Base-by-base conservation (phyloP, 2,329 filamentous ascomycete genomes). In the Colletotrichum cordylinicola region DNA sequence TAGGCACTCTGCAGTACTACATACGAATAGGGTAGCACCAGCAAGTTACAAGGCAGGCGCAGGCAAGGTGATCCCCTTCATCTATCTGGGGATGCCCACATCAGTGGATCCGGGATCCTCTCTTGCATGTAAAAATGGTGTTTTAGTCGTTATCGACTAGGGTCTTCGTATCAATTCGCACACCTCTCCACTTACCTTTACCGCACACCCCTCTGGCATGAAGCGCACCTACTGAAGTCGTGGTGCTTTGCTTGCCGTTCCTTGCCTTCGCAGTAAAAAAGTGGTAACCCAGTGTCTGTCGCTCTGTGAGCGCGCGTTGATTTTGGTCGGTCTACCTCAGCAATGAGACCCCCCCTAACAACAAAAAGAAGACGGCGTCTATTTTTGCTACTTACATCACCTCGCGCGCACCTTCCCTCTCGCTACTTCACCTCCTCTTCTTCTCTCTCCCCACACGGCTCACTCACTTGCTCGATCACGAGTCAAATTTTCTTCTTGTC, bases 401-500 rank as follows among this genome's bases (percentile, higher is more conserved):
- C 33, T 56, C 67, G 55, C 33, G 33, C 67, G 60, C 67, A 70
- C 39, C 35, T 70, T 48, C 27, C 33, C 21, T 61, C 52, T 60
- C 29, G 21, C 48, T 67, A 60, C 29, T 67, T 64, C 70, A 61
- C 55, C 8, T 39, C 27, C 69, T 35, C n/a, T 31, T n/a, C 37
- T 16, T 31, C 21, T 33, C 56, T 43, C 37, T 35, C 67, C 24
- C 37, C 29, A 48, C 16, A 16, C 3, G n/a, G 8, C 27, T 43
- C 31, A 39, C 35, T 27, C 35, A 18, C 24, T 18, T 3, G 24
- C 58, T 61, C 29, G 58, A 65, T 37, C 31, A 52, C 35, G 52
- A 61, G 58, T 55, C 24, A 68, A 62, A 62, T 76, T 78, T 67
- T 52, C 35, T 72, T 76, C 72, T 73, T 64, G 64, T 70, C 39